Evolutionary conservation across 2,329 filamentous ascomycete species (phyloP).

Genomic region (Colletotrichum sp.): DNA sequence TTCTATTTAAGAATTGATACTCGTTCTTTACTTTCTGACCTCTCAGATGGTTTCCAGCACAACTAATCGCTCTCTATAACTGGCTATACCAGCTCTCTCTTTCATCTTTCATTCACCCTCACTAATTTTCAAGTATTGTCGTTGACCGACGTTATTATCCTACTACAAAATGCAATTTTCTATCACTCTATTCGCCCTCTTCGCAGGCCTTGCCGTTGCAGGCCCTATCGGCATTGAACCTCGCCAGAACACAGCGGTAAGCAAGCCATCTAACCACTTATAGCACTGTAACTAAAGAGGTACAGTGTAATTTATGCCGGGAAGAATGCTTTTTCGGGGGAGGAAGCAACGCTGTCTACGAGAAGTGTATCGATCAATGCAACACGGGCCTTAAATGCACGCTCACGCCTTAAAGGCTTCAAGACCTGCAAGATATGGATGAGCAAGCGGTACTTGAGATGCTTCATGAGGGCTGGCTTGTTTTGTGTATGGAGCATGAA

Average conservation of each 20-base stretch:
- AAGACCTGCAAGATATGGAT: background rate
- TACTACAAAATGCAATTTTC: background rate
- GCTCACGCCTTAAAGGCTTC: background rate
- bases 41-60: accelerated
- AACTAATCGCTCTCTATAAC: background rate
- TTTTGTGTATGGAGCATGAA: background rate
- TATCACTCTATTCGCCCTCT: background rate
- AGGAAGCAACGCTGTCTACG: background rate
- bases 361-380: background rate
- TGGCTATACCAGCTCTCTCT: background rate
- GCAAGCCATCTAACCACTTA: accelerated
- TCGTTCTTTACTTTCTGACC: background rate
- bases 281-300: background rate
- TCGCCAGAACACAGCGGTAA: background rate
- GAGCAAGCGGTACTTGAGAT: background rate
- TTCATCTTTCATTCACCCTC: background rate
- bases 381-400: background rate
- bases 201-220: background rate
- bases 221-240: background rate
- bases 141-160: background rate
- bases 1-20: background rate
- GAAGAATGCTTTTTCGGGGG: background rate
- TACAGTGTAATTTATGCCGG: background rate
- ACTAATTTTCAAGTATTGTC: background rate
- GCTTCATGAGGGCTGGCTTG: background rate